Evolutionary conservation across 129 eudicot genomes (phyloP).

Genomic region (Ambrosia trifida): DNA sequence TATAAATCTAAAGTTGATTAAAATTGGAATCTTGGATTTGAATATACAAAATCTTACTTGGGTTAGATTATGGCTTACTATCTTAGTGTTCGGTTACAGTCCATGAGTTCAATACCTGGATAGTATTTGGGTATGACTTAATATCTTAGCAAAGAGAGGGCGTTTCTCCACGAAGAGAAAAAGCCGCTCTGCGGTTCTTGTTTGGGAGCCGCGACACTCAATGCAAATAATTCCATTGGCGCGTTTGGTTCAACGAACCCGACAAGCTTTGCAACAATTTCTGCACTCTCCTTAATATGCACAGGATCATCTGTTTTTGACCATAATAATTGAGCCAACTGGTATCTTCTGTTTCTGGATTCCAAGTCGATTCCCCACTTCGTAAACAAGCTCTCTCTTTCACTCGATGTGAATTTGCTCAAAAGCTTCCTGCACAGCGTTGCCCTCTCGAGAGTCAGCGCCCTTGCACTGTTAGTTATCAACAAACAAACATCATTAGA

Average conservation of each 20-base stretch:
- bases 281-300: slow-evolving; percentile 73
- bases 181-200: slow-evolving; percentile 27
- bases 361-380: slow-evolving; percentile 69
- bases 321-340: slow-evolving; percentile 58
- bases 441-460: slow-evolving; percentile 63
- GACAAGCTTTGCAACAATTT: slow-evolving; percentile 60
- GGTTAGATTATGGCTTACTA: too few species aligned
- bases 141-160: slow-evolving; percentile 41
- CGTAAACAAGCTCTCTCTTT: slow-evolving; percentile 54
- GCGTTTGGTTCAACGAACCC: slow-evolving; percentile 48
- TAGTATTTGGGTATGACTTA: slow-evolving; percentile 11
- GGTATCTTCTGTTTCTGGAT: slow-evolving; percentile 63
- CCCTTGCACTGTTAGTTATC: slow-evolving; percentile 45
- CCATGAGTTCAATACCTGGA: not conserved
- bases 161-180: slow-evolving; percentile 50
- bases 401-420: slow-evolving; percentile 53
- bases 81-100: not conserved
- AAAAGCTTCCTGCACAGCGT: slow-evolving; percentile 58
- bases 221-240: slow-evolving; percentile 68
- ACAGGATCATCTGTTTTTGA: slow-evolving; percentile 52
- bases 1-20: not conserved
- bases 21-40: not conserved
- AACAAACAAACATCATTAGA: slow-evolving; percentile 14
- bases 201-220: slow-evolving; percentile 47
- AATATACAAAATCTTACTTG: too few species aligned